Evolutionary conservation across 306 rosid genomes (phyloP).

Genomic region (Vigna reflexopilosa): DNA sequence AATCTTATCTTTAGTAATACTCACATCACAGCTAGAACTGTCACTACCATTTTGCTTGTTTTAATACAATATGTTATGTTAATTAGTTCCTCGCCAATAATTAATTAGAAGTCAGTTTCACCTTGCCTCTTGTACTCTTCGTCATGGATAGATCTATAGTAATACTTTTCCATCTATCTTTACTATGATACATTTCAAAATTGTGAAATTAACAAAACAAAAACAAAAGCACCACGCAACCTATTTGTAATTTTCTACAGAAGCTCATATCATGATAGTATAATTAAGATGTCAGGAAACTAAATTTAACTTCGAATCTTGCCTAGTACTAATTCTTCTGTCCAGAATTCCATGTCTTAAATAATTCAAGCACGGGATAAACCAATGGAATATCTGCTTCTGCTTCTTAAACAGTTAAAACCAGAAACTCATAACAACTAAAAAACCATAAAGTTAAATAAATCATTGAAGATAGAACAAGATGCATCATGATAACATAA

Average conservation of each 20-base stretch:
- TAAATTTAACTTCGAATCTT: constrained; percentile 9
- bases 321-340: neutral
- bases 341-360: neutral
- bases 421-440: constrained; percentile 14
- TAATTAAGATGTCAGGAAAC: neutral
- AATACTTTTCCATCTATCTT: too few relatives aligned
- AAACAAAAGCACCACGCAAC: neutral
- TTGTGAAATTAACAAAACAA: constrained; percentile 9
- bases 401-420: neutral
- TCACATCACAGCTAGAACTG: neutral
- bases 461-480: constrained; percentile 26
- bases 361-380: neutral
- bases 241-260: neutral
- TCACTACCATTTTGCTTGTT: neutral
- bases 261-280: neutral
- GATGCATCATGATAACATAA: constrained; percentile 12
- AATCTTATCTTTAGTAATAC: constrained; percentile 2
- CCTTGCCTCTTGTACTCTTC: too few relatives aligned
- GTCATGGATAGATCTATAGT: too few relatives aligned
- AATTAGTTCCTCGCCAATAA: too few relatives aligned
- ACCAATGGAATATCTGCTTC: neutral
- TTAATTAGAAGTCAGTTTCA: too few relatives aligned
- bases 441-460: neutral
- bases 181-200: neutral
- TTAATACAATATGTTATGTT: too few relatives aligned